Percentiles rank a stretch among this genome's conserved stretches.
These are phyloP conservation scores for Magnaporthiopsis rhizophila DNA, from an alignment of 2,329 filamentous ascomycete species.

Conservation along the genomic window DNA sequence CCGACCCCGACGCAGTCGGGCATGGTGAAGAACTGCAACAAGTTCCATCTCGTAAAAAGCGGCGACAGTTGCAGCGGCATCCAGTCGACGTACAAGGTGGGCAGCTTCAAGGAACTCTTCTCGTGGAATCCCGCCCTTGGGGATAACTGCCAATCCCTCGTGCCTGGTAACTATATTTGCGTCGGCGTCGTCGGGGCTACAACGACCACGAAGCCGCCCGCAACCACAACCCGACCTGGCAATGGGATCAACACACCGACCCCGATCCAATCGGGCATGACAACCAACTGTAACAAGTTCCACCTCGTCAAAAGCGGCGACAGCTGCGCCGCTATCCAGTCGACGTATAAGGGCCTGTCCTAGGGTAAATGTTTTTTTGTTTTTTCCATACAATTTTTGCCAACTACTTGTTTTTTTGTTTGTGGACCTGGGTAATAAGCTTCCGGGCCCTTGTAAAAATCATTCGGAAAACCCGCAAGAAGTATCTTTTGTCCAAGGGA, in stretches of 20 bases:
- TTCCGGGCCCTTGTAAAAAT: no score
- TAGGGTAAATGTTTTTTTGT: no score
- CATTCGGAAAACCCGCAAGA: no score
- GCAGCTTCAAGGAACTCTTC: slow-evolving; percentile 8
- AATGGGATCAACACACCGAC: slow-evolving; percentile 2
- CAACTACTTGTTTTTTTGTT: no score
- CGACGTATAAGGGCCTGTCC: background rate
- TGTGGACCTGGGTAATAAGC: no score
- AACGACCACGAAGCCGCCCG: background rate
- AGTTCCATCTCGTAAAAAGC: slow-evolving; percentile 16
- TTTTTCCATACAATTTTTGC: no score
- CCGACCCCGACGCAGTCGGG: slow-evolving; percentile 10
- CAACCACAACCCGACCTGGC: background rate
- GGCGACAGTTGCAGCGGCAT: slow-evolving; percentile 23
- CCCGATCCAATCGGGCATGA: background rate
- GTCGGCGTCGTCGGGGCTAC: slow-evolving; percentile 8
- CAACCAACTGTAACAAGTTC: slow-evolving; percentile 2
- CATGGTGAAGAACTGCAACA: slow-evolving; percentile 1
- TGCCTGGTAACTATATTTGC: slow-evolving; percentile 15
- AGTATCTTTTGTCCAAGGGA: no score
- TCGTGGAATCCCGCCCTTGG: slow-evolving; percentile 14
- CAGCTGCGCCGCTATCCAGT: background rate
- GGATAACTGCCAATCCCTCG: slow-evolving; percentile 13
- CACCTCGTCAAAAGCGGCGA: background rate
- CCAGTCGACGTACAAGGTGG: slow-evolving; percentile 8